A percentile compares a stretch with the other conserved stretches of the same genome.
Conservation (phyloP, 2,329 filamentous ascomycete genomes). For the Apiospora sp. region DNA sequence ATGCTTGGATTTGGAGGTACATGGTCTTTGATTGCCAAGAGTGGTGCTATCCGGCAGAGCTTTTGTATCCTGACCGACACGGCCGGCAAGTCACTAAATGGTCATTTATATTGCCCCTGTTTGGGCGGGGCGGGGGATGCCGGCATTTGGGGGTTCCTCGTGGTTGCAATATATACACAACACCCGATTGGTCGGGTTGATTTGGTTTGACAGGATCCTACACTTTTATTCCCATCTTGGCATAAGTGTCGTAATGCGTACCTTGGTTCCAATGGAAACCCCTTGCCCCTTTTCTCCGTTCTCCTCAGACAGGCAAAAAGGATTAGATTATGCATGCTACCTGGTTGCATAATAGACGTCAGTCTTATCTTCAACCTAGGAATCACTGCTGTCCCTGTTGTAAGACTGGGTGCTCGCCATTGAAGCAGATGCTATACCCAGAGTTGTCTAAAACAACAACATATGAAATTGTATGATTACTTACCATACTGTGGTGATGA, state of each 20-base stretch:
- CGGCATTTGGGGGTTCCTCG: constrained; percentile 16
- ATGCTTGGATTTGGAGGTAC: background rate
- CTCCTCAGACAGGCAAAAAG: background rate
- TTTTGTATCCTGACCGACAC: background rate
- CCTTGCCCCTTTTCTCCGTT: constrained; percentile 4
- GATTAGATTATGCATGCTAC: background rate
- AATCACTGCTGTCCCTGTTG: background rate
- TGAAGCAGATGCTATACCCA: background rate
- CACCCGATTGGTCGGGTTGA: constrained; percentile 6
- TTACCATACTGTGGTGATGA: background rate
- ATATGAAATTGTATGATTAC: background rate
- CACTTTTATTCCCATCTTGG: background rate
- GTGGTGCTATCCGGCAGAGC: constrained; percentile 9
- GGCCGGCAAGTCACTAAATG: background rate
- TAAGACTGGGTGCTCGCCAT: background rate
- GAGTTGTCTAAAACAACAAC: background rate
- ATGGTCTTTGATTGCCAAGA: constrained; percentile 16
- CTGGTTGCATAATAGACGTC: background rate
- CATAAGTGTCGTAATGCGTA: background rate
- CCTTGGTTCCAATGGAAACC: background rate
- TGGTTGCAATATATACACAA: constrained; percentile 12
- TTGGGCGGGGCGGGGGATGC: constrained; percentile 9
- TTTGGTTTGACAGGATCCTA: background rate
- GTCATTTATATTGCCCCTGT: constrained; percentile 1
- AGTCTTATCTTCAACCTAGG: background rate